These are phyloP conservation scores for Wilhelminamyces savonicus DNA, from an alignment of 805 yeast genomes.

Conservation along the genomic window DNA sequence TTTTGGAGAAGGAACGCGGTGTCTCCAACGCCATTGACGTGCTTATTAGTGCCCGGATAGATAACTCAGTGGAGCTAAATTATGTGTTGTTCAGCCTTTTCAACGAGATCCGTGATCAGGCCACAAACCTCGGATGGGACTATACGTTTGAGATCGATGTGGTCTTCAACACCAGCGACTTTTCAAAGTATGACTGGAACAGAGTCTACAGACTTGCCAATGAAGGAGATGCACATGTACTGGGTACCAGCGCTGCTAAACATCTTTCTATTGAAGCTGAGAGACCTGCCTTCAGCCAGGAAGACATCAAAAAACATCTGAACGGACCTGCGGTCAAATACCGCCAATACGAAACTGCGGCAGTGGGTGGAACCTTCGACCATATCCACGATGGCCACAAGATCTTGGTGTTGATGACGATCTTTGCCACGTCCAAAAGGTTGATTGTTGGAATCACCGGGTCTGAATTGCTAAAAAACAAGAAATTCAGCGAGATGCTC, in stretches of 20 bases:
- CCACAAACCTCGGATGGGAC: conserved; percentile 12
- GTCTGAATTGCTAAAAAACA: conserved; percentile 61
- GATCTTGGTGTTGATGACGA: conserved; percentile 68
- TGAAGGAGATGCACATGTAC: no score
- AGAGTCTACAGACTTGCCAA: no score
- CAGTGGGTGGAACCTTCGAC: conserved; percentile 96
- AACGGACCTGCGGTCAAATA: no score
- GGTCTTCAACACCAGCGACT: conserved; percentile 20
- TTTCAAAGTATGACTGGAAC: background rate
- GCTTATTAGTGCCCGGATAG: conserved; percentile 13
- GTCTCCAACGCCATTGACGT: conserved; percentile 14
- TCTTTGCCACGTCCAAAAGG: conserved; percentile 46
- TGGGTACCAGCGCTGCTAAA: no score
- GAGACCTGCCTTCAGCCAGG: no score
- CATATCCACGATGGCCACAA: conserved; percentile 96
- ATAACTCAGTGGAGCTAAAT: conserved; percentile 18
- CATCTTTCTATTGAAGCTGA: no score
- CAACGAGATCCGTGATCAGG: conserved; percentile 15
- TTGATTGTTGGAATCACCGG: conserved; percentile 86
- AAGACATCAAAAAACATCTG: no score
- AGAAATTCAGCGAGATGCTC: conserved; percentile 61
- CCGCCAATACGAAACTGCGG: no score
- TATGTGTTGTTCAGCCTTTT: conserved; percentile 23
- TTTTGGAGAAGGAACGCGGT: conserved; percentile 1
- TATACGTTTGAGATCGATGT: conserved; percentile 24